Conservation (phyloP, 768 basidiomycete genomes). For the Hericium erinaceus region DNA sequence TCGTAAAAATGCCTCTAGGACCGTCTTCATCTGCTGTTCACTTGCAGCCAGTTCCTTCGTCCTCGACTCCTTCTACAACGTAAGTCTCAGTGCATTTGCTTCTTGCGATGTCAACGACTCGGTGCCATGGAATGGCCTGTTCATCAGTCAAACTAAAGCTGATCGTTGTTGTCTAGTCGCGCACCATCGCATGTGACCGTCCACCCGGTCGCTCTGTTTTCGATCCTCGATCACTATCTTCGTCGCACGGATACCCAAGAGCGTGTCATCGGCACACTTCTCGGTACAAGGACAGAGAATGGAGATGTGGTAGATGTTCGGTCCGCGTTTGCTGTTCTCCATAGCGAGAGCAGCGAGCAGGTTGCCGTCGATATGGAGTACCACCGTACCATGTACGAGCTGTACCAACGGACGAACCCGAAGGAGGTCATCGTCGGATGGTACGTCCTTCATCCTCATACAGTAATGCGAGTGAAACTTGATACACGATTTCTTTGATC, state of each 20-base stretch:
- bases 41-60: constrained; percentile 25
- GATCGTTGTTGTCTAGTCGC: constrained; percentile 34
- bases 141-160: background rate
- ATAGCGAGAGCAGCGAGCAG: constrained; percentile 86
- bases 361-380: constrained; percentile 97
- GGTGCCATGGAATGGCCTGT: background rate
- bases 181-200: constrained; percentile 69
- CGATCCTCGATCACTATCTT: constrained; percentile 94
- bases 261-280: constrained; percentile 91
- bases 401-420: constrained; percentile 75
- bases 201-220: constrained; percentile 88
- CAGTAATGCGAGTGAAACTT: background rate
- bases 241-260: constrained; percentile 74
- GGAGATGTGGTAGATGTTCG: constrained; percentile 57
- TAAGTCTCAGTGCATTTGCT: constrained; percentile 15
- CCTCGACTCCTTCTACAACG: constrained; percentile 23
- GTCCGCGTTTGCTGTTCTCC: constrained; percentile 84
- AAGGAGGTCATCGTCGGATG: constrained; percentile 93
- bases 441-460: constrained; percentile 34
- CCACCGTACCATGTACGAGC: constrained; percentile 86
- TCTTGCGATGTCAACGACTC: too few species aligned
- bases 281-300: constrained; percentile 63
- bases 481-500: background rate
- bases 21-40: constrained; percentile 36
- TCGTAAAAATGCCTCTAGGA: constrained; percentile 37